These are phyloP conservation scores for Sphaerulina vaccinii DNA, from an alignment of 2,329 filamentous ascomycete species.

Conservation along the genomic window DNA sequence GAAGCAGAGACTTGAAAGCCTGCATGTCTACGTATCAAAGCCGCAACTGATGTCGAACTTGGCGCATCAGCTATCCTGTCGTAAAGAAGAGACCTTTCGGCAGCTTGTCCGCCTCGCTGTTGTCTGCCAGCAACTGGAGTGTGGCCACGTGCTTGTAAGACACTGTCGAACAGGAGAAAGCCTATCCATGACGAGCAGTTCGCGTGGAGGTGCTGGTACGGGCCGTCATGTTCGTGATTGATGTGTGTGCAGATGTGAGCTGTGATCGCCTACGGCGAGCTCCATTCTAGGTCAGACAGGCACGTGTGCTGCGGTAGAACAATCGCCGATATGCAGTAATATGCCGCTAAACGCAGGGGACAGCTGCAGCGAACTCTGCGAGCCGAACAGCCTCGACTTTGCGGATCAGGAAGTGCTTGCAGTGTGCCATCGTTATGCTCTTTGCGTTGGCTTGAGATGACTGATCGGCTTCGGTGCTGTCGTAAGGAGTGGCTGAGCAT, in stretches of 20 bases:
- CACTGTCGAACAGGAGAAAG: not conserved
- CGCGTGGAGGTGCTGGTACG: not conserved
- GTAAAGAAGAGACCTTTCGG: too few species aligned
- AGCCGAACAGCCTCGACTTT: slow-evolving; percentile 3
- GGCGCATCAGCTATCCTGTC: too few species aligned
- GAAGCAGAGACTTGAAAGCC: not conserved
- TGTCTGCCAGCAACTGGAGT: not conserved
- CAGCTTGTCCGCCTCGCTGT: not conserved
- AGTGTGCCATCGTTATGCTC: not conserved
- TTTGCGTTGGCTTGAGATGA: not conserved
- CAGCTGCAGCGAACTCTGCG: not conserved
- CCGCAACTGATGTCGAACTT: too few species aligned
- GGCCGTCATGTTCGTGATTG: not conserved
- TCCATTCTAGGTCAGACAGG: slow-evolving; percentile 12
- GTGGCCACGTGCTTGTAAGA: not conserved
- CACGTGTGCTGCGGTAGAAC: slow-evolving; percentile 12
- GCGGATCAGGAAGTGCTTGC: not conserved
- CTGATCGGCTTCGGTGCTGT: not conserved
- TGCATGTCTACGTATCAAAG: not conserved
- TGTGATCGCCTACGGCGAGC: slow-evolving; percentile 9
- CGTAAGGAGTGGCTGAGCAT: too few species aligned
- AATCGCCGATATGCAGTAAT: slow-evolving; percentile 14
- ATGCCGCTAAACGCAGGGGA: slow-evolving; percentile 3
- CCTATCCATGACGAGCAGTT: not conserved
- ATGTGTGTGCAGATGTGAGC: not conserved